Evolutionary conservation across 169 alveolate species (phyloP), one percentile per base, ranked within the genome.

Genomic region (Eimeria maxima): DNA sequence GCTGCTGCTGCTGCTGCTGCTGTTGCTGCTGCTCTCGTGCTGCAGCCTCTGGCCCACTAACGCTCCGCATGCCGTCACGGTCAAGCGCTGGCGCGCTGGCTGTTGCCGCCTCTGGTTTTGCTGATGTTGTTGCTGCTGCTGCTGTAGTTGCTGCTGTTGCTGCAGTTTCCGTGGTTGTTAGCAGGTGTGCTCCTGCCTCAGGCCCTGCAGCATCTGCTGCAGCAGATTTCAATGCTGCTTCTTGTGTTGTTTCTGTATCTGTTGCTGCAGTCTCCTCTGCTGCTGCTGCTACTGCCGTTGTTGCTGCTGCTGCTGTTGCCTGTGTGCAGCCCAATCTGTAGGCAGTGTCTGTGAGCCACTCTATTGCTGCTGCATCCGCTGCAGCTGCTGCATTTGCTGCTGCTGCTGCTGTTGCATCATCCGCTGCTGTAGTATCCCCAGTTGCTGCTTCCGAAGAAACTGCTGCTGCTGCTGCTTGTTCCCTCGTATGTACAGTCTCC

Each of bases 1-100:
- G 86, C 60, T 44, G 53, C 83, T 73, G 83, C 55, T 33, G 83
- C 83, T 73, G 83, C 29, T 73, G 83, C 83, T 73, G 83, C 55
- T 73, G 78, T 45, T 69, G 44, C 44, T 69, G 78, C 80, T 69
- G 80, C 53, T 73, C 55, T 53, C 13, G 20, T 13, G 83, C 27
- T 14, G 83, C 83, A 38, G 55, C 50, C 27, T 73, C 83, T 0
- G 18, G 6, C 53, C 14, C 76, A 3, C 44, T 27, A 22, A 0
- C 16, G 38, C 38, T 33, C 38, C 38, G 38, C 38, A 33, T 33
- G 38, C 1, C 38, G 0, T 33, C 2, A 33, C 10, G 33, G 50
- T 27, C 1, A 4, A 6, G 55, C 42, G 73, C 73, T 22, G 73
- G 20, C 38, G 73, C 38, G 73, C 29, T 63, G 73, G 5, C 81